Conservation (phyloP, 768 basidiomycete species). For the Lentinula aciculospora region DNA sequence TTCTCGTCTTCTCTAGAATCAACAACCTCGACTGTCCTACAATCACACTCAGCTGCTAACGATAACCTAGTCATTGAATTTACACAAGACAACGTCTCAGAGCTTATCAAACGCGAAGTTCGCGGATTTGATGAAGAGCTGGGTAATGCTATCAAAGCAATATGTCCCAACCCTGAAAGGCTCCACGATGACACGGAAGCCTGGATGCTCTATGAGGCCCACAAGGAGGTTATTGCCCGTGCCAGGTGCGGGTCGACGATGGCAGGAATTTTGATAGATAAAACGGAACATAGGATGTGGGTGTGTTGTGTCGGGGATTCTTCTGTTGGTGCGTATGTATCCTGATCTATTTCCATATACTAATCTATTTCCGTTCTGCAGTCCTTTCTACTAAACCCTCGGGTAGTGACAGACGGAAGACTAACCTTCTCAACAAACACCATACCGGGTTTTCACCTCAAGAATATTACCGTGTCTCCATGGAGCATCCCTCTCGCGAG, state of each 20-base stretch:
- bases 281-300: background rate
- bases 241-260: constrained; percentile 1
- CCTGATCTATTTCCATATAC: background rate
- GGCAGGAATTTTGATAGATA: background rate
- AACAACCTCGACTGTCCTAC: background rate
- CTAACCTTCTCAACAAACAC: background rate
- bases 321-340: background rate
- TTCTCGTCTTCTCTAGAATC: background rate
- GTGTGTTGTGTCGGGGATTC: constrained; percentile 2
- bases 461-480: constrained; percentile 1
- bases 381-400: background rate
- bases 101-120: background rate
- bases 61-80: background rate
- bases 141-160: background rate
- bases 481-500: background rate
- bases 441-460: background rate
- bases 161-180: background rate
- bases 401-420: background rate
- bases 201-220: background rate
- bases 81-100: background rate
- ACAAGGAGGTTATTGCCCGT: background rate
- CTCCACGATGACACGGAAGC: background rate
- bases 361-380: background rate
- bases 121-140: background rate
- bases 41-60: background rate